Percentiles rank a stretch among this genome's conserved stretches.
Evolutionary conservation across 73 alveolate species (phyloP).

Genomic region (Tetrahymena thermophila): DNA sequence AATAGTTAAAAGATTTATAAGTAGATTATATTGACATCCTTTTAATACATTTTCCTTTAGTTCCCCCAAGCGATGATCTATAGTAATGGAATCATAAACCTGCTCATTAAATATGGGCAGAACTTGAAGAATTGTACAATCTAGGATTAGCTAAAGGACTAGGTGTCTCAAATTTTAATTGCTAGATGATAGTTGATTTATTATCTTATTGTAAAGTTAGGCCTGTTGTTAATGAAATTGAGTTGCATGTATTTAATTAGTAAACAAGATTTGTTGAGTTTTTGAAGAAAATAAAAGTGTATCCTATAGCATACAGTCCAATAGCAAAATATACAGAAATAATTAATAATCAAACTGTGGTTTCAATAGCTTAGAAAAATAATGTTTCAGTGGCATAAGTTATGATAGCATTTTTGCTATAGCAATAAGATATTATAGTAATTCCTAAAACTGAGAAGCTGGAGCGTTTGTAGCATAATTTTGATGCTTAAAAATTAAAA

Average conservation of each 20-base stretch:
- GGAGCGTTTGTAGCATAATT: constrained; percentile 37
- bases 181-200: constrained; percentile 46
- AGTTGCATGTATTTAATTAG: constrained; percentile 58
- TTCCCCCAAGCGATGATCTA: background rate
- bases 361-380: constrained; percentile 42
- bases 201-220: constrained; percentile 51
- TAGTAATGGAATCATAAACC: constrained; percentile 8
- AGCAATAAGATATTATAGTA: constrained; percentile 43
- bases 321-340: constrained; percentile 15
- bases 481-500: constrained; percentile 47
- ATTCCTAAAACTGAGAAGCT: constrained; percentile 59
- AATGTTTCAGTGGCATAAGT: constrained; percentile 45
- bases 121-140: constrained; percentile 56
- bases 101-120: constrained; percentile 51
- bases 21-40: constrained; percentile 64
- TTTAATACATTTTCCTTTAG: constrained; percentile 55
- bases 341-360: constrained; percentile 7
- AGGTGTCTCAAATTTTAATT: constrained; percentile 70
- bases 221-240: constrained; percentile 70
- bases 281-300: constrained; percentile 14
- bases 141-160: constrained; percentile 55
- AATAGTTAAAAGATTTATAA: constrained; percentile 45
- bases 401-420: constrained; percentile 46
- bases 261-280: constrained; percentile 28
- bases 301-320: constrained; percentile 51